These are phyloP conservation scores for Stenocarpella maydis DNA, from an alignment of 2,329 filamentous ascomycete genomes.

Conservation along the genomic window DNA sequence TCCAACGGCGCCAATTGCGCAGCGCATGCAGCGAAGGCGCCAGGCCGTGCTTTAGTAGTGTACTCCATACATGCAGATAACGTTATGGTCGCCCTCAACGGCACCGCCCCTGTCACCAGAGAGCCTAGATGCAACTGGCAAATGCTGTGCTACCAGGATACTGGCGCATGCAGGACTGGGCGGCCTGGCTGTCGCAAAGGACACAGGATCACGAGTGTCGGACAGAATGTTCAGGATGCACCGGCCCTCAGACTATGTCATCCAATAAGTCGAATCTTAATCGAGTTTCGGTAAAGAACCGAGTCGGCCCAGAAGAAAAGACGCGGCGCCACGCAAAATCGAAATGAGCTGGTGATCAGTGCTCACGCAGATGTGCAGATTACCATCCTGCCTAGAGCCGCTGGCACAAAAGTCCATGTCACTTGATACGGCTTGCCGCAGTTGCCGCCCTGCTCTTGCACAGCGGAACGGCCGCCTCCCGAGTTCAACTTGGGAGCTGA, in stretches of 20 bases:
- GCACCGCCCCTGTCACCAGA: background rate
- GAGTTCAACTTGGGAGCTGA: conserved; percentile 2
- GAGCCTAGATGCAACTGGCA: conserved; percentile 15
- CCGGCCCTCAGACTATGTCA: background rate
- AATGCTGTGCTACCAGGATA: background rate
- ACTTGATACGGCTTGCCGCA: conserved; percentile 13
- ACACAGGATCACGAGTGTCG: background rate
- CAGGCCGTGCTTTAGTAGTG: background rate
- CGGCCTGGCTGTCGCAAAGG: background rate
- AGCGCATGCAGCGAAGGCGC: conserved; percentile 14
- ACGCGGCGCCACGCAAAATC: conserved; percentile 19
- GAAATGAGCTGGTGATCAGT: conserved; percentile 35
- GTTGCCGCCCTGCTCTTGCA: conserved; percentile 13
- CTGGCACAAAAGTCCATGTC: conserved; percentile 2
- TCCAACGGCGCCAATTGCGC: conserved; percentile 23
- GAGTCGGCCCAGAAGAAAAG: conserved; percentile 13
- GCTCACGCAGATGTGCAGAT: conserved; percentile 31
- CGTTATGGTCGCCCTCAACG: background rate
- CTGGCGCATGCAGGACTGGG: background rate
- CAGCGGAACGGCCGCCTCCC: conserved; percentile 17
- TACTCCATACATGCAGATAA: conserved; percentile 1
- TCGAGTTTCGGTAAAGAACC: conserved; percentile 32
- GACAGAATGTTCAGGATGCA: conserved; percentile 9
- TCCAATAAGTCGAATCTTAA: background rate
- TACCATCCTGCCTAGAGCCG: conserved; percentile 15